Conservation (phyloP, 1,284 basidiomycete genomes). For the Trametes hirsuta region DNA sequence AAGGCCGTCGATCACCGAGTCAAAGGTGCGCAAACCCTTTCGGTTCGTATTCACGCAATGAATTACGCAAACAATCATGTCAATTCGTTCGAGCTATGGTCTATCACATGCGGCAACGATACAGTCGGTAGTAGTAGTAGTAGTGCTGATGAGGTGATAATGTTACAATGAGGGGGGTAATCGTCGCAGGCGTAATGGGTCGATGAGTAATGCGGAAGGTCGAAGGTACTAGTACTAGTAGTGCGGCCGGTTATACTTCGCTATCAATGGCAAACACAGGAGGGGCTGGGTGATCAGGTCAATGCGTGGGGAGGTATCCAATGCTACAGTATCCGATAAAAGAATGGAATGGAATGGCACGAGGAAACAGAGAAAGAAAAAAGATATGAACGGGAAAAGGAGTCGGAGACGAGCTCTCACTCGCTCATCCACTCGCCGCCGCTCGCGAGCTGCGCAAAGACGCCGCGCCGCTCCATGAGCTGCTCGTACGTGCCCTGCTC, state of each 20-base stretch:
- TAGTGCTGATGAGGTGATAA: constrained; percentile 16
- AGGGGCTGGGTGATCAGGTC: neutral
- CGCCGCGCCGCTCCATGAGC: constrained; percentile 68
- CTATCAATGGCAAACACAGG: constrained; percentile 16
- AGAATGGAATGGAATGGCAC: neutral
- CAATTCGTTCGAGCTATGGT: constrained; percentile 21
- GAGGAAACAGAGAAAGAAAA: constrained; percentile 1
- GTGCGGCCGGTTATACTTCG: constrained; percentile 25
- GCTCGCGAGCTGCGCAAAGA: constrained; percentile 82
- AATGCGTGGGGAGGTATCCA: constrained; percentile 13
- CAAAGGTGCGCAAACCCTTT: no score
- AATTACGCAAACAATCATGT: neutral
- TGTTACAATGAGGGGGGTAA: constrained; percentile 19
- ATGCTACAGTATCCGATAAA: constrained; percentile 25
- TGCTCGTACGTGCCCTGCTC: constrained; percentile 83
- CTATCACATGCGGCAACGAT: constrained; percentile 20
- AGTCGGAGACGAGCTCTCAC: constrained; percentile 1
- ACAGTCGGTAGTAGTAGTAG: constrained; percentile 10
- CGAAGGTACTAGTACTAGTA: constrained; percentile 24
- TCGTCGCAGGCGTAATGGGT: constrained; percentile 10
- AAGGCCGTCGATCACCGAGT: no score
- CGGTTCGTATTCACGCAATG: neutral
- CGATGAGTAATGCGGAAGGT: constrained; percentile 23
- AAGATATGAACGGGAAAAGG: neutral
- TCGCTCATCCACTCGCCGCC: constrained; percentile 82